Base-by-base conservation (phyloP, 345 rosid genomes). In the Anacardium occidentale region DNA sequence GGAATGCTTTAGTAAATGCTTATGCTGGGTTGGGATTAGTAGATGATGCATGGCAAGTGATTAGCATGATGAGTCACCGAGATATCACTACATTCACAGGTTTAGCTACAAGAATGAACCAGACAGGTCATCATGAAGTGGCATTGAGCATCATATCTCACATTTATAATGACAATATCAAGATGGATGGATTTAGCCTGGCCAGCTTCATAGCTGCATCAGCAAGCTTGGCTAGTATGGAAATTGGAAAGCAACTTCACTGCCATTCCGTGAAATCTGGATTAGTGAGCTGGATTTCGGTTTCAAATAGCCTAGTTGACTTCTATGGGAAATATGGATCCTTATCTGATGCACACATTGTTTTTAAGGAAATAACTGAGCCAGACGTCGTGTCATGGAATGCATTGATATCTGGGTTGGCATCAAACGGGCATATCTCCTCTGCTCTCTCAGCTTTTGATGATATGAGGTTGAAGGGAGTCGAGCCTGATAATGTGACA, bases 341-440 rank as follows among this genome's bases (percentile, higher is more conserved):
- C 67, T 44, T 81, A 66, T 42, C 54, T 20, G 84, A 84, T 55
- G 88, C 86, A 25, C 74, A 54, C 11, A 79, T 74, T 66, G 83
- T 81, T 55, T 88, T 91, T 69, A 53, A 64, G 52, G 92, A 89
- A 14, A 80, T 82, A 66, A 76, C 53, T n/a, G 57, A 60, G 40
- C 88, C 94, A n/a, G 83, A 89, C 72, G 83, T 70, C 14, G 82
- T 89, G 54, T 91, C 94, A 1, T 89, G 94, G 97, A 91, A 89
- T 11, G 81, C 81, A 20, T 74, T 91, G 82, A 81, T 91, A 70
- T 82, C 89, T 48, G 86, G 82, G 57, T 78, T 91, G 74, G 87
- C 87, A 66, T 84, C 86, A 4, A 83, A 76, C 10, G 86, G 89
- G 25, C 52, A 55, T 32, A 68, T 89, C 58, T 75, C 87, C n/a